Evolutionary conservation across 768 basidiomycete species (phyloP), one percentile per base, ranked within the genome.

Genomic region (Pisolithus albus): DNA sequence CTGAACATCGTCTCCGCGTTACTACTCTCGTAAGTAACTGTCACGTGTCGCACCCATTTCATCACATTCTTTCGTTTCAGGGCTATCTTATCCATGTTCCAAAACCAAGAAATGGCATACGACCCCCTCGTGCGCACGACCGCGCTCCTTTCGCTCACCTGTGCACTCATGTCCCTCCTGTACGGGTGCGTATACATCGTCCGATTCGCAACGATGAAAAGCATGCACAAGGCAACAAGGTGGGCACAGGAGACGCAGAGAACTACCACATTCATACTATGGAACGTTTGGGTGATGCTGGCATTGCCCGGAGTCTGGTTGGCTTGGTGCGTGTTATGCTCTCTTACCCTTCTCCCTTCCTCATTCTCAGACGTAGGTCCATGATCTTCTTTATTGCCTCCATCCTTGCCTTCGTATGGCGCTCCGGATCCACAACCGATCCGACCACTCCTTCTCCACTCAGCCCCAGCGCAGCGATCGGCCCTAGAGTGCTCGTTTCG

Each of bases 141-240:
- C 0, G 82, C 84, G 0, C 67, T 88, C 5, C 60, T 85, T 16
- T 84, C 84, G 4, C 67, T 88, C 18, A 70, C 81, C 0, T 85
- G 78, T 34, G 81, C 83, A 2, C 59, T 87, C 53, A 81, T 87
- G 78, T 86, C 84, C 56, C 68, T 88, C 21, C 76, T 77, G 3
- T 89, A 80, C 60, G 87, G 87, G 0, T 86, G 86, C 56, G 74
- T 85, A 51, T 88, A 84, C 64, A 87, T 84, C 15, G 71, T 88
- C 15, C 71, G 83, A 24, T 88, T 89, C 53, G 78, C 79, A 13
- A 80, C 77, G 1, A 88, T 89, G 86, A 74, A 78, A 41, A 84
- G 75, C 54, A 84, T 86, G 80, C 72, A 80, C 57, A 79, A 80
- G 52, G 87, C 86, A 1, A 80, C 81, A 7, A 75, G 77, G 50